phyloP scores from a whole-genome alignment of 805 yeast species.

The Candida gorgasii region DNA sequence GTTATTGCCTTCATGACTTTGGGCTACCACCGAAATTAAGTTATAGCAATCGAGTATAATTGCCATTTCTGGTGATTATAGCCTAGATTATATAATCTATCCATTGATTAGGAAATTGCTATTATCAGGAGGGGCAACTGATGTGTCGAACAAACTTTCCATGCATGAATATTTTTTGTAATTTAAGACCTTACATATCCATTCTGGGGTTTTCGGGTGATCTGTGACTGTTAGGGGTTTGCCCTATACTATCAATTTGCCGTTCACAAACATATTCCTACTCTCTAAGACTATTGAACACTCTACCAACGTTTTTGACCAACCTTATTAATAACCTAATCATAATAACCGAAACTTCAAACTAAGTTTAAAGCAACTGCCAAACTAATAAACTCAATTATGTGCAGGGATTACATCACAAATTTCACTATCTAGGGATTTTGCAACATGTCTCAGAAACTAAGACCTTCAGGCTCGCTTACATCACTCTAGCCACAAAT shows the following conservation, averaged over 20 bases:
- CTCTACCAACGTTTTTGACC: too few species aligned
- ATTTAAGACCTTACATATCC: too few species aligned
- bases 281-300: too few species aligned
- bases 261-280: too few species aligned
- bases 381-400: not conserved
- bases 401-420: constrained; percentile 6
- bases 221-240: too few species aligned
- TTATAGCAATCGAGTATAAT: constrained; percentile 1
- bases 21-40: not conserved
- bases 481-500: not conserved
- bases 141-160: not conserved
- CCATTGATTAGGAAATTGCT: not conserved
- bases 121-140: not conserved
- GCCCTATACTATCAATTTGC: too few species aligned
- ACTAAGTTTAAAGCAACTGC: too few species aligned
- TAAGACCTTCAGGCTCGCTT: not conserved
- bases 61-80: not conserved
- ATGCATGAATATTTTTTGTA: not conserved
- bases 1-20: too few species aligned
- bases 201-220: too few species aligned
- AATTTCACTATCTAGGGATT: not conserved
- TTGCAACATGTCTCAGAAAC: constrained; percentile 4
- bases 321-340: not conserved
- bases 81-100: not conserved
- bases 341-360: too few species aligned